Evolutionary conservation across 176 grass and related monocot genomes (phyloP), one percentile per base, ranked within the genome.

Genomic region (Carex scoparia): DNA sequence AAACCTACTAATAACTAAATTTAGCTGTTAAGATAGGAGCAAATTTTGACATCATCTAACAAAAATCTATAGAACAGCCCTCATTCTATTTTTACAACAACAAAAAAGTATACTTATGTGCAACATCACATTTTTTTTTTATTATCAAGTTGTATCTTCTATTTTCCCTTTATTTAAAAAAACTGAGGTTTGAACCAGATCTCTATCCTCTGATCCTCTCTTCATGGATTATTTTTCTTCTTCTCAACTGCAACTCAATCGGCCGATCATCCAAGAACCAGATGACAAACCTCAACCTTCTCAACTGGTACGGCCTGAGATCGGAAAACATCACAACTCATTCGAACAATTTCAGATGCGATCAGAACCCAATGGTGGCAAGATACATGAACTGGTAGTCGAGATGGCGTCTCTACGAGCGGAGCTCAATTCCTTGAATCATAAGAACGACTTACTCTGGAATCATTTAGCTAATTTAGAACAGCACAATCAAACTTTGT

Each of bases 401-500:
- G n/a, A 73, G 16, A 73, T 73, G 69, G 69, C 18, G 1, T 48
- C 16, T 37, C 69, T 72, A 48, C 16, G 38, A 72, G 15, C 69
- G 1, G 69, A 72, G 37, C 69, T 72, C 38, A n/a, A 46, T 46
- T 72, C 38, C 69, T 16, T 72, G 38, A 72, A 72, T 1, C 38
- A 72, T n/a, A 72, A 72, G 1, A 72, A 48, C 7, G 16, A 72
- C 15, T 72, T 72, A 10, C 69, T 72, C 38, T 72, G 69, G 35
- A 72, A 72, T 40, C 69, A 72, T 23, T 48, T 72, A 19, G 69
- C 69, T 7, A 72, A 72, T 72, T 23, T 72, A 19, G 69, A 72
- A 48, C 69, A 72, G 38, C 69, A 72, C 69, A 72, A 72, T 48
- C 69, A 72, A 23, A 46, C 69, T 72, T 48, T 72, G 69, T 35